These are phyloP conservation scores for Gossypium schwendimanii DNA, from an alignment of 441 rosid genomes.

Conservation along the genomic window DNA sequence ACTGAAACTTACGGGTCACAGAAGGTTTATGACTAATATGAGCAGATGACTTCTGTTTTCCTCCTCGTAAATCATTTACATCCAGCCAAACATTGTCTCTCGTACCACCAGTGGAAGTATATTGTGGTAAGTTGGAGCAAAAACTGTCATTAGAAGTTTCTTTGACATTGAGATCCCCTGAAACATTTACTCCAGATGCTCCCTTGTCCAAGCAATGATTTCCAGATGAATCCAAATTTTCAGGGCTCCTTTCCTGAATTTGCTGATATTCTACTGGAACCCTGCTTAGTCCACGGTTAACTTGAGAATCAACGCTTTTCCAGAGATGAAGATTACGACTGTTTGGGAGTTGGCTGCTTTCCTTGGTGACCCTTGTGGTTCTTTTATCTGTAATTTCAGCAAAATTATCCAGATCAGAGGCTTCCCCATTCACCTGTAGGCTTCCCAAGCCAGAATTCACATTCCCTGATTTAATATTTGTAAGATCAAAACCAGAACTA, in stretches of 20 bases:
- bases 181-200: conserved; percentile 23
- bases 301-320: conserved; percentile 34
- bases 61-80: conserved; percentile 39
- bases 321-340: conserved; percentile 33
- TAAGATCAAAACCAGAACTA: conserved; percentile 33
- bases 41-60: conserved; percentile 44
- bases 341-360: conserved; percentile 28
- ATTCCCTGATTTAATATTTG: conserved; percentile 27
- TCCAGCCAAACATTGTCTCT: conserved; percentile 40
- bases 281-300: conserved; percentile 18
- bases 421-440: conserved; percentile 24
- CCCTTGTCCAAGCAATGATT: conserved; percentile 32
- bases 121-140: conserved; percentile 25
- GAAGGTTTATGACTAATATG: conserved; percentile 37
- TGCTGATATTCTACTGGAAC: conserved; percentile 23
- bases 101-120: conserved; percentile 23
- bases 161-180: conserved; percentile 22
- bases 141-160: conserved; percentile 37
- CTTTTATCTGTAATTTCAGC: conserved; percentile 29
- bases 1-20: conserved; percentile 63
- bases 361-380: conserved; percentile 29
- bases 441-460: conserved; percentile 22
- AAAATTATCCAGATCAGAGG: conserved; percentile 23
- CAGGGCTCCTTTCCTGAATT: conserved; percentile 31
- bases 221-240: conserved; percentile 38